Conservation (phyloP, 169 alveolate species). For the Eimeria falciformis region DNA sequence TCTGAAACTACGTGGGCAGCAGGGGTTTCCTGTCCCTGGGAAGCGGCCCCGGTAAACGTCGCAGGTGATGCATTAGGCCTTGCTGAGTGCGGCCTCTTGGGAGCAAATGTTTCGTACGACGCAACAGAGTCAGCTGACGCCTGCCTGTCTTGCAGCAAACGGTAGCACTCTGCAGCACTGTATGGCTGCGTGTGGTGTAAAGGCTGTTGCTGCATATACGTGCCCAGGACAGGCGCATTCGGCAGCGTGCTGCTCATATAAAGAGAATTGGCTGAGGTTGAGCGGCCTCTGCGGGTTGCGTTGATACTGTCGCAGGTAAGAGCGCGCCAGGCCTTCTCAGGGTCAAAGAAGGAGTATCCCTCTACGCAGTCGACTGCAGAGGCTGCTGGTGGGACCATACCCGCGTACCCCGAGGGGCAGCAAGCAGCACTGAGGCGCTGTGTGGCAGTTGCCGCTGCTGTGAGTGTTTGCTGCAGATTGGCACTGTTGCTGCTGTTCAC, state of each 20-base stretch:
- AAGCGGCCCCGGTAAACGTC: background rate
- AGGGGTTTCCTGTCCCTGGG: background rate
- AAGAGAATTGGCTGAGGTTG: background rate
- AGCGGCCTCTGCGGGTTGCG: background rate
- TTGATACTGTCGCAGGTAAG: slow-evolving; percentile 16
- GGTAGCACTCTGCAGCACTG: slow-evolving; percentile 64
- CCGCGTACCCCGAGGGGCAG: slow-evolving; percentile 36
- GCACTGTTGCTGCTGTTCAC: slow-evolving; percentile 6
- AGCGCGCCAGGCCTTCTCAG: slow-evolving; percentile 21
- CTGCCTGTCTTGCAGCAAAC: slow-evolving; percentile 42
- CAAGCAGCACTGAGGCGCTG: slow-evolving; percentile 56
- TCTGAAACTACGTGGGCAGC: background rate
- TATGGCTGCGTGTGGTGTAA: slow-evolving; percentile 51
- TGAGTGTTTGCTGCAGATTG: background rate
- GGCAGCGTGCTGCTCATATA: slow-evolving; percentile 12
- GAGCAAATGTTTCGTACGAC: slow-evolving; percentile 30
- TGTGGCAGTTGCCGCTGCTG: slow-evolving; percentile 43
- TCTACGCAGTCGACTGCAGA: background rate
- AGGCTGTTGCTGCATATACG: background rate
- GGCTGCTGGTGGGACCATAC: background rate
- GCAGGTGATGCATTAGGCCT: slow-evolving; percentile 15
- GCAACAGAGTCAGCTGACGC: slow-evolving; percentile 31
- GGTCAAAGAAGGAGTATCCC: slow-evolving; percentile 37
- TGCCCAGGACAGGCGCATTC: background rate
- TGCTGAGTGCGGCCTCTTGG: slow-evolving; percentile 25